phyloP scores from a whole-genome alignment of 345 rosid species.

The Rhizophora mangle region DNA sequence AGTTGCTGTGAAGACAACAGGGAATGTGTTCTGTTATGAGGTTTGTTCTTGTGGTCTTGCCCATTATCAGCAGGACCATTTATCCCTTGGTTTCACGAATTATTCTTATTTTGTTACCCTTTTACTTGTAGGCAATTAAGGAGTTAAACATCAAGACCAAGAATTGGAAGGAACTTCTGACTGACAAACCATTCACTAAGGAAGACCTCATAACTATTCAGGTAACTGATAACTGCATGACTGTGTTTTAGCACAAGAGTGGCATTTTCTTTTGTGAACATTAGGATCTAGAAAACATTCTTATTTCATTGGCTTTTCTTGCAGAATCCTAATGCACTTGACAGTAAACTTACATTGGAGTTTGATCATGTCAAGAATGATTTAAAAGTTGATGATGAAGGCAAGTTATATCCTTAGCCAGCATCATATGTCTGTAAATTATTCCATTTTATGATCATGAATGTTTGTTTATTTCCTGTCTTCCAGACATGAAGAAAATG shows the following conservation, averaged over 20 bases:
- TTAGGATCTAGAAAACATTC: background rate
- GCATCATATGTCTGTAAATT: slow-evolving; percentile 7
- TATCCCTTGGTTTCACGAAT: slow-evolving; percentile 9
- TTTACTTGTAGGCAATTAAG: slow-evolving; percentile 61
- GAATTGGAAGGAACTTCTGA: slow-evolving; percentile 87
- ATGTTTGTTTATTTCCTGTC: slow-evolving; percentile 11
- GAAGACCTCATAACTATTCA: slow-evolving; percentile 85
- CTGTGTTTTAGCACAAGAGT: slow-evolving; percentile 10
- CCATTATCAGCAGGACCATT: slow-evolving; percentile 5
- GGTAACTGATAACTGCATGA: slow-evolving; percentile 34
- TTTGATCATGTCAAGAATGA: slow-evolving; percentile 87
- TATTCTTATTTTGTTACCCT: background rate
- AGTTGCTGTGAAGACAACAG: slow-evolving; percentile 87
- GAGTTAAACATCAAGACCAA: slow-evolving; percentile 89
- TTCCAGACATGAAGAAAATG: slow-evolving; percentile 62
- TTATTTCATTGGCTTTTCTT: slow-evolving; percentile 15
- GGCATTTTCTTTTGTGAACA: background rate
- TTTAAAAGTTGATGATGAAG: slow-evolving; percentile 82
- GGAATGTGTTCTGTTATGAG: slow-evolving; percentile 89
- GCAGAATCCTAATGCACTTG: slow-evolving; percentile 84
- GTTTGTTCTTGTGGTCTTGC: slow-evolving; percentile 29
- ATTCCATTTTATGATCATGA: slow-evolving; percentile 1
- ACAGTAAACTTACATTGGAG: slow-evolving; percentile 58
- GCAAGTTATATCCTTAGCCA: slow-evolving; percentile 29
- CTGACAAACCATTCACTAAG: slow-evolving; percentile 75